Evolutionary conservation across 1,284 basidiomycete genomes (phyloP).

Genomic region (Heliocybe sulcata): DNA sequence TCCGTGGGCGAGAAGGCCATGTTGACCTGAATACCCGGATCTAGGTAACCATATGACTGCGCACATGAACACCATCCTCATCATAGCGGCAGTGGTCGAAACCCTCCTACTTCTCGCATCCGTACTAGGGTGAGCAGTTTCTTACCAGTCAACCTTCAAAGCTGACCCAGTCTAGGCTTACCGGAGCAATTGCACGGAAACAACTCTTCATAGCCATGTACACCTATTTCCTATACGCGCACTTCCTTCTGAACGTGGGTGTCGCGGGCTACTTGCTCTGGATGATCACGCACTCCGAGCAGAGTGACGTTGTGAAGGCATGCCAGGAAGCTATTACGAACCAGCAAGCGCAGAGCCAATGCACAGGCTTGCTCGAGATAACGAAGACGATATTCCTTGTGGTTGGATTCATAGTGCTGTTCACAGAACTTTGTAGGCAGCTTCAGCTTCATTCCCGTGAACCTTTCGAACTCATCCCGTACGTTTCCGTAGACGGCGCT

Average conservation of each 20-base stretch:
- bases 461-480: not conserved
- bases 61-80: conserved; percentile 33
- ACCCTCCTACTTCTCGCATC: conserved; percentile 42
- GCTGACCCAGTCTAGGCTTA: conserved; percentile 30
- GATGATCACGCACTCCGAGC: conserved; percentile 36
- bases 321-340: conserved; percentile 40
- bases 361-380: conserved; percentile 32
- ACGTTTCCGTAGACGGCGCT: conserved; percentile 38
- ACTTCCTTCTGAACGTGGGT: conserved; percentile 49
- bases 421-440: conserved; percentile 46
- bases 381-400: conserved; percentile 38
- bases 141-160: not conserved
- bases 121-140: conserved; percentile 39
- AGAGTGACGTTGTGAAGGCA: conserved; percentile 30
- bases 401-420: conserved; percentile 35
- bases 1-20: not conserved
- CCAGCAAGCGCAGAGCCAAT: conserved; percentile 32
- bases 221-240: conserved; percentile 46
- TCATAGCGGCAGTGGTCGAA: conserved; percentile 42
- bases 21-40: conserved; percentile 10
- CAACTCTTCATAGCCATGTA: conserved; percentile 51
- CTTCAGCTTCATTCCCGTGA: not conserved
- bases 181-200: conserved; percentile 53
- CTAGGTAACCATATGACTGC: conserved; percentile 27
- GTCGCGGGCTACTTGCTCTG: conserved; percentile 46